Evolutionary conservation across 1,139 yeast species (phyloP).

Genomic region (Pneumocystis canis): DNA sequence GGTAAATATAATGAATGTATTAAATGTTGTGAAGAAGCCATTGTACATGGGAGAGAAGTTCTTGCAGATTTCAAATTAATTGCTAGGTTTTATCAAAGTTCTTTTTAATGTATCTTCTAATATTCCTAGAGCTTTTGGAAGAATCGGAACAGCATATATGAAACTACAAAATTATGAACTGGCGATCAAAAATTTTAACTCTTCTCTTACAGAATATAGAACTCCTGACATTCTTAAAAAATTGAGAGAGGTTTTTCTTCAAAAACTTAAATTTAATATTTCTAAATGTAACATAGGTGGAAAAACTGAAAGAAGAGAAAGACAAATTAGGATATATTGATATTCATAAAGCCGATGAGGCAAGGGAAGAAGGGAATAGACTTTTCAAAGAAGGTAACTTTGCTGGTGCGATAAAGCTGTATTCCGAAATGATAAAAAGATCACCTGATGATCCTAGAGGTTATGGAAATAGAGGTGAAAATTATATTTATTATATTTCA

Average conservation of each 20-base stretch:
- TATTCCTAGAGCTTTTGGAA: constrained; percentile 42
- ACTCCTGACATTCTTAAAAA: constrained; percentile 85
- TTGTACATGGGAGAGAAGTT: constrained; percentile 75
- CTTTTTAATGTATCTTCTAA: background rate
- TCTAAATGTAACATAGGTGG: background rate
- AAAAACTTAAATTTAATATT: background rate
- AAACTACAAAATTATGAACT: constrained; percentile 57
- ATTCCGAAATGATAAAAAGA: constrained; percentile 89
- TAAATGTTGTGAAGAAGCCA: constrained; percentile 62
- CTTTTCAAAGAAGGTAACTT: constrained; percentile 81
- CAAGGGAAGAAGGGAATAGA: constrained; percentile 84
- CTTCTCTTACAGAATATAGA: constrained; percentile 92
- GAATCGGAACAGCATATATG: constrained; percentile 71
- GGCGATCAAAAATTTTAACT: constrained; percentile 72
- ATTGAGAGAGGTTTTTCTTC: constrained; percentile 36
- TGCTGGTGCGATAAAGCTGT: constrained; percentile 92
- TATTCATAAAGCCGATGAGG: constrained; percentile 89
- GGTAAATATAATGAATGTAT: constrained; percentile 82
- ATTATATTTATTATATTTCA: background rate
- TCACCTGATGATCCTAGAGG: constrained; percentile 96
- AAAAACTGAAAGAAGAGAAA: constrained; percentile 28
- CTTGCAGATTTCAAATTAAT: constrained; percentile 85
- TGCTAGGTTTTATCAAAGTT: constrained; percentile 41
- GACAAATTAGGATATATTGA: constrained; percentile 78
- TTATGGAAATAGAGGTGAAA: constrained; percentile 58